Evolutionary conservation across 352 stramenopile genomes (phyloP).

Genomic region (Blastocystis sp.): DNA sequence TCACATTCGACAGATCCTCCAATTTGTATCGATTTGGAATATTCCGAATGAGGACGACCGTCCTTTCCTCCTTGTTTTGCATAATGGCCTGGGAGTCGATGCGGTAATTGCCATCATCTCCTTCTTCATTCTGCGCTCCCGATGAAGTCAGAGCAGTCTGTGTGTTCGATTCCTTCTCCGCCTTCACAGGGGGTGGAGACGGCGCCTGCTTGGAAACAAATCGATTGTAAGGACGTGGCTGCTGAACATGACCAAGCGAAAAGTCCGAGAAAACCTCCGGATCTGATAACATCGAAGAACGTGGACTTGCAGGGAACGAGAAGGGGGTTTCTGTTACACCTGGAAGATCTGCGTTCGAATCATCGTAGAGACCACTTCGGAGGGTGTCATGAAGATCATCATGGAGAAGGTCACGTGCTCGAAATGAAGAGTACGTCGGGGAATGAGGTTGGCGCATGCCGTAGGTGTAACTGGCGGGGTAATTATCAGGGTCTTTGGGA

Average conservation of each 20-base stretch:
- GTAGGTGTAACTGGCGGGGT: slow-evolving; percentile 24
- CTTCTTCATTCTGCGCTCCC: not conserved
- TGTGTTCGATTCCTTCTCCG: not conserved
- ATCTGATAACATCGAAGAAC: not conserved
- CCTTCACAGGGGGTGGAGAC: not conserved
- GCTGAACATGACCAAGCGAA: not conserved
- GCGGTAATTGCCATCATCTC: slow-evolving; percentile 7
- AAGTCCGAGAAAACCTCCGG: not conserved
- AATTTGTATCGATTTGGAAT: slow-evolving; percentile 57
- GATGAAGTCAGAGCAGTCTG: not conserved
- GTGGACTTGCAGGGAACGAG: slow-evolving; percentile 12
- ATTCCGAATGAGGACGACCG: slow-evolving; percentile 54
- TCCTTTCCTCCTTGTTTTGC: slow-evolving; percentile 38
- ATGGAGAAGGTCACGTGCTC: not conserved
- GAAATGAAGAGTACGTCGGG: not conserved
- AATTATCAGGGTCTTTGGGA: not conserved
- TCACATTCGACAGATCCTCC: slow-evolving; percentile 44
- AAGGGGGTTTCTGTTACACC: slow-evolving; percentile 7
- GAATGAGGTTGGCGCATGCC: slow-evolving; percentile 15
- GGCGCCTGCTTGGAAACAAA: not conserved
- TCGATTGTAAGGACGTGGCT: too few relatives aligned
- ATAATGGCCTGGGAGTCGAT: slow-evolving; percentile 39
- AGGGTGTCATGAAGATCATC: not conserved
- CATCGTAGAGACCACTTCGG: not conserved
- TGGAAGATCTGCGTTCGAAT: too few relatives aligned